Base-by-base conservation (phyloP, 176 grass and related monocot genomes). In the Oryza officinalis region DNA sequence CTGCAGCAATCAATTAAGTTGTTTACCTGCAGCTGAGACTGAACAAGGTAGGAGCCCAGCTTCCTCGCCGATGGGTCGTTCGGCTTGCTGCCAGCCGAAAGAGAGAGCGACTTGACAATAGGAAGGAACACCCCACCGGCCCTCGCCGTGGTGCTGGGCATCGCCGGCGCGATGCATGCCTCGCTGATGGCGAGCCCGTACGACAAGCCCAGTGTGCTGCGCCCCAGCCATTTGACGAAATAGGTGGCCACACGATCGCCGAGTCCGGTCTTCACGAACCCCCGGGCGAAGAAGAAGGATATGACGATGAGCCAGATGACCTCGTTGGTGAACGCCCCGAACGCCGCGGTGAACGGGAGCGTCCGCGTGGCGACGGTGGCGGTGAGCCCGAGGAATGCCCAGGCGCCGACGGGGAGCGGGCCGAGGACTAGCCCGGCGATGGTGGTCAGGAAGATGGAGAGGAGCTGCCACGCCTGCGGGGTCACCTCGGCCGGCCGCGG, bases 271-370 rank as follows among this genome's bases (percentile, higher is more conserved):
- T 94, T 97, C 63, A 97, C 95, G 77, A 97, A 97, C 2, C 95
- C 95, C 64, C 95, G 87, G 27, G 95, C 95, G 84, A 97, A 94
- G 90, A 97, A 97, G 86, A 97, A 97, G 68, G 95, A 97, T 60
- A 97, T 97, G 63, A 97, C 92, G 82, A 97, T 97, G 78, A 97
- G 90, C 95, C 95, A 97, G 65, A 94, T 97, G 44, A 94, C 94
- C 87, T 97, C 91, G 43, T 94, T 93, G 26, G 87, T 89, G 89
- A 94, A 97, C 2, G 94, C 94, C 25, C 72, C 89, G 71, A 97
- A 97, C 9, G 91, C 94, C 10, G 86, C 89, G 20, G 89, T 4
- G 86, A 97, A 97, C 31, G 85, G 71, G 30, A 97, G 89, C 40
- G 94, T 97, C 65, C 86, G 73, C 38, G 91, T 97, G 50, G 83